Percentiles rank a stretch among this genome's conserved stretches.
Conservation (phyloP, 1,284 basidiomycete species). For the Cryptococcus sp. region DNA sequence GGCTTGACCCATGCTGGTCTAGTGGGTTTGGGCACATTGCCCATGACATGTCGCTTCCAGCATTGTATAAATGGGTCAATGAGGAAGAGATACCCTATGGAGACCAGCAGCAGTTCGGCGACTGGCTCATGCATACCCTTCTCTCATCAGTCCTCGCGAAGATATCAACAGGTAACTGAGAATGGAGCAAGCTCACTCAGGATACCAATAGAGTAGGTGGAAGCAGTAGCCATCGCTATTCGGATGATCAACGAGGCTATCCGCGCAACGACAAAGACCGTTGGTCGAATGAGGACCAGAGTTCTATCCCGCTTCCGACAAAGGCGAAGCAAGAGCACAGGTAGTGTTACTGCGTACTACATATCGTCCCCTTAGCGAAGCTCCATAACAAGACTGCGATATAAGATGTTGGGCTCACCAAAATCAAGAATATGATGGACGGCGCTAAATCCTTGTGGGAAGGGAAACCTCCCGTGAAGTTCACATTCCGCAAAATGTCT, state of each 20-base stretch:
- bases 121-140: constrained; percentile 1
- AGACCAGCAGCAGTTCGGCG: constrained; percentile 19
- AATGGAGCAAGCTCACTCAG: constrained; percentile 8
- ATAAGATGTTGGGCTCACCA: too few species aligned
- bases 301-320: constrained; percentile 11
- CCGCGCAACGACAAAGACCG: background rate
- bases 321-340: constrained; percentile 23
- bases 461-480: constrained; percentile 34
- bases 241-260: constrained; percentile 1
- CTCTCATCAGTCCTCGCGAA: background rate
- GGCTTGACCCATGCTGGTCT: constrained; percentile 2
- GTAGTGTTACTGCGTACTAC: constrained; percentile 9
- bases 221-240: background rate
- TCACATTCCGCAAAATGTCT: constrained; percentile 8
- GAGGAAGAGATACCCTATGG: constrained; percentile 22
- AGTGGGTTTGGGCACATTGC: background rate
- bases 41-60: constrained; percentile 20
- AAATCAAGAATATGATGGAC: constrained; percentile 26
- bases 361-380: background rate
- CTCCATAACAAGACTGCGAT: background rate
- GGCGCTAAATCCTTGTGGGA: constrained; percentile 27
- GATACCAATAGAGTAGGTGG: background rate
- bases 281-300: constrained; percentile 25
- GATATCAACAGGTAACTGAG: too few species aligned
- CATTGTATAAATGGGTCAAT: constrained; percentile 18